Evolutionary conservation across 2,329 filamentous ascomycete genomes (phyloP).

Genomic region (Diaporthe eres): DNA sequence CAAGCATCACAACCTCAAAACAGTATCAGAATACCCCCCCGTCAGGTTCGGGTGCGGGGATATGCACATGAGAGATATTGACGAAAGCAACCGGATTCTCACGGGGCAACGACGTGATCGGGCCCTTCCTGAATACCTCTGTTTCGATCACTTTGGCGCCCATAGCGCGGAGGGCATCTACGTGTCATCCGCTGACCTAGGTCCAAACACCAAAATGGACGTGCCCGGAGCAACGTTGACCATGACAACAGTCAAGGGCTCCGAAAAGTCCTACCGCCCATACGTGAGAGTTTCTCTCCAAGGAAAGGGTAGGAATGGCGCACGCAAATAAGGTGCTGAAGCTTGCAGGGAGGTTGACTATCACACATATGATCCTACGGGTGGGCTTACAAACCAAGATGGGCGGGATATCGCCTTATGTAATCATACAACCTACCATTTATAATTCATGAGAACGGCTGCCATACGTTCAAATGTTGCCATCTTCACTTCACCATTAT

Average conservation of each 20-base stretch:
- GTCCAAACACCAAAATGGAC: slow-evolving; percentile 46
- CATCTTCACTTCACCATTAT: not conserved
- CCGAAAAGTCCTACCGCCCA: not conserved
- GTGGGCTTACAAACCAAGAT: not conserved
- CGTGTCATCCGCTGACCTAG: slow-evolving; percentile 23
- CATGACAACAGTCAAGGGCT: not conserved
- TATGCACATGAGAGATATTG: slow-evolving; percentile 22
- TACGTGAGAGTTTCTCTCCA: not conserved
- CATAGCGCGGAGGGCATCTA: slow-evolving; percentile 41
- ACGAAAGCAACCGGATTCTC: not conserved
- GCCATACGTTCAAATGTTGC: not conserved
- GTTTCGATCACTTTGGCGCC: slow-evolving; percentile 37
- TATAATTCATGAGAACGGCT: not conserved
- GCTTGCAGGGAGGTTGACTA: not conserved
- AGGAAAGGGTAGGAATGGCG: not conserved
- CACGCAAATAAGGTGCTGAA: not conserved
- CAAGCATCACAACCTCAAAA: not conserved
- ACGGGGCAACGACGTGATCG: not conserved
- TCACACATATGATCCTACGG: not conserved
- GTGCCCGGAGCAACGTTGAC: slow-evolving; percentile 35
- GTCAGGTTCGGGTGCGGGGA: slow-evolving; percentile 37
- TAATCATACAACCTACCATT: slow-evolving; percentile 22
- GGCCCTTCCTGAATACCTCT: not conserved
- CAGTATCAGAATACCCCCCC: slow-evolving; percentile 36
- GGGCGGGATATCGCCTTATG: not conserved